phyloP scores from a whole-genome alignment of 225 moss, liverwort and hornwort species.

The Straminergon stramineum region DNA sequence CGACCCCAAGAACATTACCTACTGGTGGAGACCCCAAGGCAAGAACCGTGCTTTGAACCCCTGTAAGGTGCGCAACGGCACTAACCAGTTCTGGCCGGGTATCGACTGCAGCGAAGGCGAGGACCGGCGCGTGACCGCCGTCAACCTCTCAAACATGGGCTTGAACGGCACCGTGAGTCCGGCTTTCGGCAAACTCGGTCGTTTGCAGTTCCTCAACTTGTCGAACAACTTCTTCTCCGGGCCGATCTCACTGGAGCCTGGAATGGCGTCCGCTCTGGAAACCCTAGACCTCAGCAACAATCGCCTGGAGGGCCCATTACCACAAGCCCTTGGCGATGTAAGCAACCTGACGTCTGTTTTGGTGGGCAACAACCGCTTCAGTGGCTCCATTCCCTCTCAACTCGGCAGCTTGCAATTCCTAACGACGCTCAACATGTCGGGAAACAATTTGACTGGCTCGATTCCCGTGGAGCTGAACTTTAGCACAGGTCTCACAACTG shows the following conservation, averaged over 20 bases:
- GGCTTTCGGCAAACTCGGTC: neutral
- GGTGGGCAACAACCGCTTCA: slow-evolving; percentile 20
- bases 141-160: slow-evolving; percentile 11
- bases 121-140: neutral
- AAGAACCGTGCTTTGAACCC: slow-evolving; percentile 3
- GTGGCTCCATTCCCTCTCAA: slow-evolving; percentile 15
- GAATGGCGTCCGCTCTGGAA: neutral
- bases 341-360: slow-evolving; percentile 2
- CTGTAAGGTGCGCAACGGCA: neutral
- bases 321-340: neutral
- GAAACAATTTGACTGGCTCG: slow-evolving; percentile 8
- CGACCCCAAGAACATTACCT: slow-evolving; percentile 7
- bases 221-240: slow-evolving; percentile 18
- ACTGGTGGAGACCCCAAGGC: slow-evolving; percentile 27
- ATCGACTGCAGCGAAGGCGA: slow-evolving; percentile 21
- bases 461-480: slow-evolving; percentile 4
- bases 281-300: slow-evolving; percentile 26
- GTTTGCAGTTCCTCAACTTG: slow-evolving; percentile 8
- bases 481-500: neutral
- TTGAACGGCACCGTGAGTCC: slow-evolving; percentile 17
- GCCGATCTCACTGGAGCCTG: neutral
- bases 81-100: slow-evolving; percentile 12
- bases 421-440: slow-evolving; percentile 22
- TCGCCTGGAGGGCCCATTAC: neutral
- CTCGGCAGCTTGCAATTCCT: slow-evolving; percentile 7